Evolutionary conservation across 495 filamentous ascomycete species (phyloP), one percentile per base, ranked within the genome.

Genomic region (Oidiodendron maius): DNA sequence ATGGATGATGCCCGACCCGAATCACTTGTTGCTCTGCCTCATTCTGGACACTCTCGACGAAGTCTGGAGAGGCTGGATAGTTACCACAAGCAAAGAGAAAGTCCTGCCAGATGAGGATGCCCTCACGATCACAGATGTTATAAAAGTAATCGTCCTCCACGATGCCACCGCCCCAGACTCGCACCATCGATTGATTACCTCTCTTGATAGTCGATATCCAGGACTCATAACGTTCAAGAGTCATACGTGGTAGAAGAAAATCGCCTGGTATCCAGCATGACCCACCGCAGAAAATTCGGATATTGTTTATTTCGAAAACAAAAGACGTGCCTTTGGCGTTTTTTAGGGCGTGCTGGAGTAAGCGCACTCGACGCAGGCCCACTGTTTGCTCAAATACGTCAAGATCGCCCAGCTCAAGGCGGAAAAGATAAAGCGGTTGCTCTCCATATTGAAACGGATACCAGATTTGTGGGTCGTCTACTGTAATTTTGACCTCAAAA

Each of bases 1-100:
- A 85, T 0, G 90, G 86, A 58, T 95, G 89, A 54, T 91, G 85
- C 18, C 87, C 75, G 10, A 96, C 67, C n/a, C 82, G 64, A 44
- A 76, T 79, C 30, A 94, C 68, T 52, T 95, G 89, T 45, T 79
- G 82, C 20, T 76, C 61, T 10, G 84, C 83, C 65, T 95, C 91
- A n/a, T 72, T 59, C 34, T 79, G 70, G 44, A 95, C 78, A 1
- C 79, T 82, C 15, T 75, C 69, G 9, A 86, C 69, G 30, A 90
- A 74, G 8, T 72, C 72, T 1, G 82, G 77, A 71, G 81, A 73
- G 11, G 71, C 74, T 0, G 83, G 82, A 61, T 84, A 84, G 61
- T 79, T 77, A 5, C 80, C 82, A 56, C 83, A 87, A 22, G 76
- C 83, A 46, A 86, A 82, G 62, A 75, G 72, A 44, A 85, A 82